Conservation (phyloP, 257 asterid species). For the Solanum lycopersicoides region DNA sequence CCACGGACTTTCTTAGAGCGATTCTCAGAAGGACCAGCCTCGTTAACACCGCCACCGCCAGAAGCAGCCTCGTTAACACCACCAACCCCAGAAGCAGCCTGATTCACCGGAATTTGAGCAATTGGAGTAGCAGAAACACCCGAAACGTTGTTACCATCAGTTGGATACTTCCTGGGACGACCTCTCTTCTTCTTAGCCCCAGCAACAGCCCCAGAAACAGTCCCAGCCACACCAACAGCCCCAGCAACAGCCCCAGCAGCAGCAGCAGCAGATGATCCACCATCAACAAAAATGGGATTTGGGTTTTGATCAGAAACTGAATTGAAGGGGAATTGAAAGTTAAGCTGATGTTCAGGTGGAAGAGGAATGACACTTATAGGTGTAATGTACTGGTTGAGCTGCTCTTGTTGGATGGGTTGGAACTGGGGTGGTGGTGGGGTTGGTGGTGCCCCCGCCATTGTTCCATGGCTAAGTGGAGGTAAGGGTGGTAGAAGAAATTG, state of each 20-base stretch:
- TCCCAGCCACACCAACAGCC: too few species aligned
- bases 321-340: constrained; percentile 37
- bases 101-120: constrained; percentile 24
- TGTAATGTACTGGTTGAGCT: not conserved
- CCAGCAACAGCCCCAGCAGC: not conserved
- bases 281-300: constrained; percentile 6
- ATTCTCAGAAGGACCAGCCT: constrained; percentile 7
- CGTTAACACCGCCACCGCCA: constrained; percentile 20
- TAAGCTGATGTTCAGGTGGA: constrained; percentile 19
- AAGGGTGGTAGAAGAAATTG: not conserved
- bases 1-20: constrained; percentile 27
- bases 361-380: not conserved
- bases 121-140: constrained; percentile 51
- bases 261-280: constrained; percentile 20
- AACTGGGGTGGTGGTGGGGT: constrained; percentile 27
- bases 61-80: constrained; percentile 16
- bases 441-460: constrained; percentile 13
- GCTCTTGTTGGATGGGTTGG: constrained; percentile 2
- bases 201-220: not conserved
- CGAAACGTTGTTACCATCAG: constrained; percentile 42
- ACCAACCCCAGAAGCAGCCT: constrained; percentile 12
- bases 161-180: constrained; percentile 49
- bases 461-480: constrained; percentile 8
- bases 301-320: not conserved
- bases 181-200: constrained; percentile 48